phyloP scores from a whole-genome alignment of 2,329 filamentous ascomycete genomes.

The Trichothecium sympodiale region DNA sequence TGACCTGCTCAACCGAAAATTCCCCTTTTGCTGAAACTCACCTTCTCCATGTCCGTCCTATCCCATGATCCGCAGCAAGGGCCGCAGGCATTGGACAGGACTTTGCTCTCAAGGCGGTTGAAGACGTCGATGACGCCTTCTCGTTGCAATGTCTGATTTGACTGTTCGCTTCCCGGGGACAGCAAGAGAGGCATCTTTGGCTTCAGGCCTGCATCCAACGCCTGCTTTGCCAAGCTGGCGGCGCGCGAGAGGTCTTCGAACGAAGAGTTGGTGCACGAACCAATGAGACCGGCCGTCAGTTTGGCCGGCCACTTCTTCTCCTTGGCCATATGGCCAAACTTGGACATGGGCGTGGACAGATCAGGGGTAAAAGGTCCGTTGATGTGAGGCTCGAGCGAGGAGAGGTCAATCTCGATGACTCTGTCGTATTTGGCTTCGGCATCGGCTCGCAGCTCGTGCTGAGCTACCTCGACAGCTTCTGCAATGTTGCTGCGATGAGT shows the following conservation, averaged over 20 bases:
- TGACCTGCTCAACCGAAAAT: too few species aligned
- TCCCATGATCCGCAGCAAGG: conserved; percentile 64
- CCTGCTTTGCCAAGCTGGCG: conserved; percentile 62
- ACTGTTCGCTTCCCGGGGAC: conserved; percentile 66
- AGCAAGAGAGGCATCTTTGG: conserved; percentile 65
- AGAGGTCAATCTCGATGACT: conserved; percentile 1
- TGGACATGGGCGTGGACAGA: not conserved
- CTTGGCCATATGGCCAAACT: not conserved
- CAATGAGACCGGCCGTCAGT: not conserved
- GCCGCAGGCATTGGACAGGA: conserved; percentile 64
- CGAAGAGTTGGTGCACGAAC: conserved; percentile 2
- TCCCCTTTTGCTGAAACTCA: conserved; percentile 37
- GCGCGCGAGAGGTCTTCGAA: conserved; percentile 28
- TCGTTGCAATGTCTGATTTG: conserved; percentile 57
- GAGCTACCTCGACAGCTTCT: conserved; percentile 73
- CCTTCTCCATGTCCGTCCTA: conserved; percentile 54
- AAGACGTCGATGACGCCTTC: conserved; percentile 63
- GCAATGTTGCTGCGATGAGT: conserved; percentile 62
- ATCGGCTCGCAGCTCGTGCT: conserved; percentile 44
- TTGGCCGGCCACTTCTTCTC: not conserved
- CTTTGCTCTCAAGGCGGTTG: conserved; percentile 63
- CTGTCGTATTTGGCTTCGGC: conserved; percentile 24
- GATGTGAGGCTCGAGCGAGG: not conserved
- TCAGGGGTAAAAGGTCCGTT: conserved; percentile 1
- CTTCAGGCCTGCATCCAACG: conserved; percentile 62